Evolutionary conservation across 2,329 filamentous ascomycete species (phyloP).

Genomic region (Aspergillus piperis): DNA sequence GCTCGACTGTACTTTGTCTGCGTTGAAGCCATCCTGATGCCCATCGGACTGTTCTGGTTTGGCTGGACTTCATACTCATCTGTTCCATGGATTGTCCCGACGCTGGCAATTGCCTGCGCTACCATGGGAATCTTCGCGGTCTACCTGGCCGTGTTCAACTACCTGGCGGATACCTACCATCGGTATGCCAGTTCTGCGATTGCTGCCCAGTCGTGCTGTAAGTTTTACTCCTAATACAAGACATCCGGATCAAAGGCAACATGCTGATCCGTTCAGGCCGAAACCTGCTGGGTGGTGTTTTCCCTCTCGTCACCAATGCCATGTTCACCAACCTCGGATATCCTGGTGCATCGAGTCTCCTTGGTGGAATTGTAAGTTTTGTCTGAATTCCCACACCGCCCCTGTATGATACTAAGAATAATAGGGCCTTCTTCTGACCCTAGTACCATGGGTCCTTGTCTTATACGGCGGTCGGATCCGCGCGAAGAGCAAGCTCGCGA

Average conservation of each 20-base stretch:
- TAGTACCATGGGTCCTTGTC: constrained; percentile 85
- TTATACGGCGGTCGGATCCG: constrained; percentile 77
- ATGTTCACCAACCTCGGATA: constrained; percentile 75
- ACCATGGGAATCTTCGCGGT: constrained; percentile 86
- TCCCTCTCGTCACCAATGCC: constrained; percentile 72
- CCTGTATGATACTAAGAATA: constrained; percentile 11
- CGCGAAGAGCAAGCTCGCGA: constrained; percentile 73
- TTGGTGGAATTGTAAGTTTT: constrained; percentile 68
- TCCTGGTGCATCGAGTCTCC: constrained; percentile 68
- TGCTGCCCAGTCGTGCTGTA: constrained; percentile 80
- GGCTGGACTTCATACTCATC: constrained; percentile 66
- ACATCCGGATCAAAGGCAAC: not conserved
- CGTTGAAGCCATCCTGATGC: constrained; percentile 71
- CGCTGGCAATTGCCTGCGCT: constrained; percentile 69
- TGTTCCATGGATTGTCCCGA: constrained; percentile 71
- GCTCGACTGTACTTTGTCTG: constrained; percentile 81
- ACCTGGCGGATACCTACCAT: constrained; percentile 85
- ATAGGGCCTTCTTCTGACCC: constrained; percentile 60
- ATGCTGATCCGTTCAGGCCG: constrained; percentile 46
- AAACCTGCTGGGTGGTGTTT: constrained; percentile 78
- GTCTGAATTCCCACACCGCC: not conserved
- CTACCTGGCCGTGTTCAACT: constrained; percentile 89
- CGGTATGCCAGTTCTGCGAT: constrained; percentile 81
- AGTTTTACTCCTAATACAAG: constrained; percentile 6
- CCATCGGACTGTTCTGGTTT: constrained; percentile 78